Percentiles rank a stretch among this genome's conserved stretches.
These are phyloP conservation scores for Przewalskia tangutica DNA, from an alignment of 257 asterid genomes.

Conservation along the genomic window DNA sequence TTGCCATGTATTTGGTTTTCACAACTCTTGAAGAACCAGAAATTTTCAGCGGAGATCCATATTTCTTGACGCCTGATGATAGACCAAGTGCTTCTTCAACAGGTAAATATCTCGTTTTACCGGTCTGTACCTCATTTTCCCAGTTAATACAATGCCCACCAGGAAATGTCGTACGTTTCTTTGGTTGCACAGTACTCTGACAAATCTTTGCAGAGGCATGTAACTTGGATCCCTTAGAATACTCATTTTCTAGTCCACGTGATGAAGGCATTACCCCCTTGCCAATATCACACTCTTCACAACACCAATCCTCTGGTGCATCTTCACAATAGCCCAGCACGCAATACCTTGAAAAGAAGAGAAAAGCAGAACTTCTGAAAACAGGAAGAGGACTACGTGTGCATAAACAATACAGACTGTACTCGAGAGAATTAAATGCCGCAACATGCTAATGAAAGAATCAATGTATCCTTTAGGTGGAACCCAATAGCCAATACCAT, in stretches of 20 bases:
- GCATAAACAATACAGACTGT: neutral
- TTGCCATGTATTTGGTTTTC: constrained; percentile 1
- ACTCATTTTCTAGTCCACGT: constrained; percentile 7
- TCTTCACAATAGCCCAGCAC: constrained; percentile 12
- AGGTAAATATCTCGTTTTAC: constrained; percentile 42
- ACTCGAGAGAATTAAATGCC: neutral
- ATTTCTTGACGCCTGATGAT: neutral
- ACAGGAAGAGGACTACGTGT: neutral
- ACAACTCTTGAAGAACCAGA: neutral
- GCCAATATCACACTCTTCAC: constrained; percentile 33
- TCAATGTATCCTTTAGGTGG: neutral
- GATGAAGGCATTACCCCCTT: constrained; percentile 8
- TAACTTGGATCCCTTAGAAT: neutral
- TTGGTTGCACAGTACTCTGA: constrained; percentile 3
- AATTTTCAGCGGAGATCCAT: neutral
- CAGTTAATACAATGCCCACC: constrained; percentile 14
- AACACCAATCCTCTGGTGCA: constrained; percentile 29
- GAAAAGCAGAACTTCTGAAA: neutral
- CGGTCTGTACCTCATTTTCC: constrained; percentile 38
- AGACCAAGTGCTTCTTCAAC: constrained; percentile 43
- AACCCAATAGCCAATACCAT: neutral
- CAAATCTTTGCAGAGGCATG: neutral
- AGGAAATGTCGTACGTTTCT: neutral
- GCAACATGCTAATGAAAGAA: neutral
- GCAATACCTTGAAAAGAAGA: constrained; percentile 46